phyloP scores from a whole-genome alignment of 2,329 filamentous ascomycete genomes.

The Leptoxyphium fumago region DNA sequence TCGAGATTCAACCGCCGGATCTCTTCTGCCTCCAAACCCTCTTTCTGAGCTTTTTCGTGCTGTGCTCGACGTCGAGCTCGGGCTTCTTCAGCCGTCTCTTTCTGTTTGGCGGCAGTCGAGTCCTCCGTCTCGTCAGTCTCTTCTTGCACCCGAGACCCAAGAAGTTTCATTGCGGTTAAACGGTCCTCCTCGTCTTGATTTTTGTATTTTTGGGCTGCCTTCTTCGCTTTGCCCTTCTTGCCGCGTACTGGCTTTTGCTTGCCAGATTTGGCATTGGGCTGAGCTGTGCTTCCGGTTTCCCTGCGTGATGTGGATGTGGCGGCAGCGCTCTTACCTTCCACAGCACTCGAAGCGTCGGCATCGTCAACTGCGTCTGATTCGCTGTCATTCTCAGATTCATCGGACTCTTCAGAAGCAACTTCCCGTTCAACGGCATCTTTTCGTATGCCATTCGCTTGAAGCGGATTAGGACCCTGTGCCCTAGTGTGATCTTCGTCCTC shows the following conservation, averaged over 20 bases:
- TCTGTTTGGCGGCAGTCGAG: constrained; percentile 44
- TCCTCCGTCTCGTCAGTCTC: constrained; percentile 53
- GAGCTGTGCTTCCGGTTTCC: background rate
- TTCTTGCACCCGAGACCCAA: constrained; percentile 58
- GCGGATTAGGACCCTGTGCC: constrained; percentile 22
- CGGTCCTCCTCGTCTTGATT: constrained; percentile 92
- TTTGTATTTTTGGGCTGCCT: constrained; percentile 77
- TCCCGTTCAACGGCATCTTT: constrained; percentile 9
- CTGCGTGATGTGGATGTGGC: background rate
- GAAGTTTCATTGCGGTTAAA: constrained; percentile 64
- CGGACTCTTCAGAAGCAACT: constrained; percentile 13
- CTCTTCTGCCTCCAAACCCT: constrained; percentile 65
- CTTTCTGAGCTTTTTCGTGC: constrained; percentile 60
- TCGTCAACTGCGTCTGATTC: constrained; percentile 21
- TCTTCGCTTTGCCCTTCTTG: constrained; percentile 71
- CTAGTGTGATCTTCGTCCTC: constrained; percentile 15
- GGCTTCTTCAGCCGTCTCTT: constrained; percentile 49
- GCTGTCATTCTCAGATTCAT: constrained; percentile 12
- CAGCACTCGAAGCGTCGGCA: constrained; percentile 6
- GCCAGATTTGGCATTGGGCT: constrained; percentile 13
- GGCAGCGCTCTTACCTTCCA: background rate
- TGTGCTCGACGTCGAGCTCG: constrained; percentile 64
- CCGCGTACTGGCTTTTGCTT: constrained; percentile 41
- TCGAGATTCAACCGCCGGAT: constrained; percentile 44
- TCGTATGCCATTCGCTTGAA: constrained; percentile 18